phyloP scores from a whole-genome alignment of 2,329 filamentous ascomycete species.

The Didymella lethalis region DNA sequence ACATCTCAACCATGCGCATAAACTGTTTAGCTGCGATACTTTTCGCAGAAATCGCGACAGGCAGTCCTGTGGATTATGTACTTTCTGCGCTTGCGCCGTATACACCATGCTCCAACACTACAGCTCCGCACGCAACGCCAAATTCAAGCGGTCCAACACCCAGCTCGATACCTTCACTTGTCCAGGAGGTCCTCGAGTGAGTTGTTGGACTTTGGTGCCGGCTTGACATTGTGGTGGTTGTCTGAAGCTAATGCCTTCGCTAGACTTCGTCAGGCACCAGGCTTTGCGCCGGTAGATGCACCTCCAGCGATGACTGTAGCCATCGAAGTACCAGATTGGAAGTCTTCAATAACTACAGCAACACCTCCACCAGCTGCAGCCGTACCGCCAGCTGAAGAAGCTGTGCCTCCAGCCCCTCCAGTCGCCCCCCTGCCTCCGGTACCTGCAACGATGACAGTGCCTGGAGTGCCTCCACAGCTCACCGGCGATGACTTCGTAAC shows the following conservation, averaged over 20 bases:
- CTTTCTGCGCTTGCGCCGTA: constrained; percentile 16
- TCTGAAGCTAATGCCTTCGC: not conserved
- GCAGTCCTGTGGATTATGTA: not conserved
- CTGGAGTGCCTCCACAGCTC: not conserved
- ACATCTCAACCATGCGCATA: constrained; percentile 1
- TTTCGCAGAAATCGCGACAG: not conserved
- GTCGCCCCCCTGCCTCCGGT: constrained; percentile 2
- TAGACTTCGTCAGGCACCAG: constrained; percentile 29
- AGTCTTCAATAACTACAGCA: too few species aligned
- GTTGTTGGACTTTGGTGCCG: not conserved
- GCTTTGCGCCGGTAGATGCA: constrained; percentile 7
- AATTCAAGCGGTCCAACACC: not conserved
- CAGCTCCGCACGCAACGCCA: constrained; percentile 4
- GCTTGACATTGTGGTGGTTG: too few species aligned
- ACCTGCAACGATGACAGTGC: constrained; percentile 10
- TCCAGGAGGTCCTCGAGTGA: constrained; percentile 13
- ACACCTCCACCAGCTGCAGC: constrained; percentile 2
- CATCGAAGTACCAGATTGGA: not conserved
- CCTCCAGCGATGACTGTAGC: constrained; percentile 5
- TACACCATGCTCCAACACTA: not conserved
- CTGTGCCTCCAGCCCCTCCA: constrained; percentile 8
- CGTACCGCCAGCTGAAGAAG: constrained; percentile 12
- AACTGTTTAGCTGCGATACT: not conserved
- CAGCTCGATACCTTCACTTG: not conserved
- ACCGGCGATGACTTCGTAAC: constrained; percentile 34